phyloP scores from a whole-genome alignment of 352 stramenopile species.

The Phytophthora syringae region DNA sequence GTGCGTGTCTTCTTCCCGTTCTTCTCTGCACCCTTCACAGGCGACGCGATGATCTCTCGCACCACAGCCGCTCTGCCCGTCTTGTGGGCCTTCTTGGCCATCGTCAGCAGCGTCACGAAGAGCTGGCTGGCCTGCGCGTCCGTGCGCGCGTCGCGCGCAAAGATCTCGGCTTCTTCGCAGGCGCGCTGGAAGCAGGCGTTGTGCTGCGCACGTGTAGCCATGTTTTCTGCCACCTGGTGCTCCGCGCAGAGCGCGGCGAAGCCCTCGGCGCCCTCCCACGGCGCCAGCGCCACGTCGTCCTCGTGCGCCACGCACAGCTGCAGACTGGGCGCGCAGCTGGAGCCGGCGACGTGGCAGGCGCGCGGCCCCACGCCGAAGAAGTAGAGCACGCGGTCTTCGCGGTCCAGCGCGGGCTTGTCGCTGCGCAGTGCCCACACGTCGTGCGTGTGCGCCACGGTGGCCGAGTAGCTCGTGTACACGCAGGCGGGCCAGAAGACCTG shows the following conservation, averaged over 20 bases:
- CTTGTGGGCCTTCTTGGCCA: conserved; percentile 28
- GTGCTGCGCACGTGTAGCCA: conserved; percentile 41
- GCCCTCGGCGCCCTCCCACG: conserved; percentile 30
- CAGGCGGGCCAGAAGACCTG: conserved; percentile 77
- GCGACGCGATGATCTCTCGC: conserved; percentile 20
- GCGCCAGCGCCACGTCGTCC: conserved; percentile 42
- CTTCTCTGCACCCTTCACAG: conserved; percentile 5
- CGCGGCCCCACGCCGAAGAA: conserved; percentile 76
- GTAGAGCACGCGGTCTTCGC: conserved; percentile 77
- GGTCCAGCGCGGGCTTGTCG: conserved; percentile 61
- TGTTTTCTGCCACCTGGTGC: conserved; percentile 42
- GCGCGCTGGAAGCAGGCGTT: conserved; percentile 60
- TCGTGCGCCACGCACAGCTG: conserved; percentile 54
- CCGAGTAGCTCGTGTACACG: conserved; percentile 67
- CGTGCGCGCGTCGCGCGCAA: conserved; percentile 31
- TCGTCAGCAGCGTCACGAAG: conserved; percentile 42
- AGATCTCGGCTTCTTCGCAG: conserved; percentile 55
- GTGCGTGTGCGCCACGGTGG: conserved; percentile 49
- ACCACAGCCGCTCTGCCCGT: conserved; percentile 27
- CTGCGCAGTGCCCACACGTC: conserved; percentile 50
- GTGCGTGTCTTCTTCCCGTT: conserved; percentile 6
- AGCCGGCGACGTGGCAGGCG: conserved; percentile 35
- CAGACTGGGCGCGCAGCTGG: conserved; percentile 49
- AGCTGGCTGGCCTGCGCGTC: conserved; percentile 38
- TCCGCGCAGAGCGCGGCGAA: conserved; percentile 50